Base-by-base conservation (phyloP, 2,329 filamentous ascomycete species). In the Arthrobotrys pseudoclavata region DNA sequence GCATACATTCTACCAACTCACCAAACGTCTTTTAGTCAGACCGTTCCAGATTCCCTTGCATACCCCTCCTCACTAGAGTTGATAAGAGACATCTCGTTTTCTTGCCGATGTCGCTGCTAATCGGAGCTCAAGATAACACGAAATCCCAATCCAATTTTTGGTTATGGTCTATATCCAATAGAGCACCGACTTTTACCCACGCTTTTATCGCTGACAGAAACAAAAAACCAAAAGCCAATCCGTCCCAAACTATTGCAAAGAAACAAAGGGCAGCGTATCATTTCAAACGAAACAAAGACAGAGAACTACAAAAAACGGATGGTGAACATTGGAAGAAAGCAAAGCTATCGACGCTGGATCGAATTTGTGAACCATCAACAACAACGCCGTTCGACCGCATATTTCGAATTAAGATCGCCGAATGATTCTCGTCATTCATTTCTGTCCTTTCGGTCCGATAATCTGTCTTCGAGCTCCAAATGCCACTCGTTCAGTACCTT, bases 401-500 rank as follows among this genome's bases (percentile, higher is more conserved):
- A 60, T 40, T 40, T 60, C 31, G 55, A 18, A 26, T 7, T 26
- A 26, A 50, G 37, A 34, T 48, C 18, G 18, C 20, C 42, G 5
- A 40, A 37, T 9, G 10, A 50, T 42, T 40, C 29, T 18, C 24
- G 22, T 22, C 6, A 55, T 50, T n/a, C 26, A 79, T 42, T 61
- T 74, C 50, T 55, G 45, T 10, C 57, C 47, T 18, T 80, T 80
- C n/a, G 80, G 80, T 15, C 80, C 80, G 37, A 81, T 80, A 68
- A 81, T 80, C 67, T 80, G 80, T 26, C 80, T 79, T 57, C 80
- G 69, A 20, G 74, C 76, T 26, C 80, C 80, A 67, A 81, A 80
- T 1, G 80, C 40, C 29, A 80, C 80, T 18, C 79, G 79, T 69
- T 80, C 80, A n/a, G 80, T 81, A 18, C 79, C 80, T 53, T 81